Base-by-base conservation (phyloP, 371 early-diverging fungal genomes). In the Zopfochytrium polystomum region DNA sequence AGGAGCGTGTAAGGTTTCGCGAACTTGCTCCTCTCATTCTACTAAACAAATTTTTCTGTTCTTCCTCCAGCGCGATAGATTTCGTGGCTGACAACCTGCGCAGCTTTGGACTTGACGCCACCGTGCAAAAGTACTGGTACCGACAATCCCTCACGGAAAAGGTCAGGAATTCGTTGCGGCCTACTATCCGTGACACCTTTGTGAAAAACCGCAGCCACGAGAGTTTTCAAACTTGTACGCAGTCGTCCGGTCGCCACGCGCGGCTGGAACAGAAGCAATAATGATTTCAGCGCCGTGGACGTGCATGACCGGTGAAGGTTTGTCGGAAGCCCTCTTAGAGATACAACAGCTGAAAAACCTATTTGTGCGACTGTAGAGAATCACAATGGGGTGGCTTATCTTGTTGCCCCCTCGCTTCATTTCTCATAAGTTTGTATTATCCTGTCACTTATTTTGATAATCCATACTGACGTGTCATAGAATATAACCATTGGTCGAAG, bases 211-310 rank as follows among this genome's bases (percentile, higher is more conserved):
- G 11, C 42, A 42, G 42, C 55, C 46, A 9, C 44, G 44, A 50
- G 45, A 26, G 20, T 63, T 52, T 42, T 55, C 20, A 11, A 94
- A 94, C 76, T 83, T 88, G n/a, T 92, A 89, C 67, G 93, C 88
- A 2, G 80, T 93, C 6, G 76, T 90, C 53, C 79, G 86, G 30
- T 90, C 96, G 15, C 92, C 92, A 15, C 76, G 93, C 3, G 85
- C 87, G 34, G 94, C 96, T 66, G 91, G 92, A 2, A 90, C 93
- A 29, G 96, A 96, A 71, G 89, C 92, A 9, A 65, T 96, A 35
- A 80, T 95, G 3, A 66, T 95, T 15, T 83, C 87, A 30, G 90
- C 91, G 2, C 81, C 92, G 27, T 88, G 90, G 89, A 71, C 42
- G 18, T 52, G 62, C 30, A 35, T 45, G n/a, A 68, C 61, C 85